phyloP scores from a whole-genome alignment of 345 rosid species.

The Populus davidiana region DNA sequence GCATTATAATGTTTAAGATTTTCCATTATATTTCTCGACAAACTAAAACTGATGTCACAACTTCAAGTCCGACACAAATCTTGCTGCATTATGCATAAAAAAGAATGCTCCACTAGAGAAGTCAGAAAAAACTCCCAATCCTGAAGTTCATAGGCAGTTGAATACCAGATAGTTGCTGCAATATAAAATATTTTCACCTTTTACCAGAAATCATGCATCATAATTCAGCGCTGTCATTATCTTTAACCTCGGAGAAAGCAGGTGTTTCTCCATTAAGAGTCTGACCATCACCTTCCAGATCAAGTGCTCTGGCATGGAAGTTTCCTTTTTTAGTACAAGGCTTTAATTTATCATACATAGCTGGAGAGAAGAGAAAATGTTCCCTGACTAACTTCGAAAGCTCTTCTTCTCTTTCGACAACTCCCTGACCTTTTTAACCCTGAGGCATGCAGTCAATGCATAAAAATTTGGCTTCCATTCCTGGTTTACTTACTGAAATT shows the following conservation, averaged over 20 bases:
- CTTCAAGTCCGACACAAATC: too few species aligned
- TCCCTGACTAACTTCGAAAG: slow-evolving; percentile 10
- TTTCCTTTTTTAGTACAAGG: neutral
- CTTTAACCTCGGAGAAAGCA: neutral
- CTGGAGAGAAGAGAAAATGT: neutral
- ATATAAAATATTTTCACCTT: too few species aligned
- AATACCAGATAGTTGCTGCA: too few species aligned
- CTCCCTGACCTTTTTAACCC: slow-evolving; percentile 25
- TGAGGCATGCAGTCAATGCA: slow-evolving; percentile 37
- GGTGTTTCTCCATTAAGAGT: neutral
- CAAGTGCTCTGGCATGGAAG: neutral
- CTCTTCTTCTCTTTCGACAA: slow-evolving; percentile 24
- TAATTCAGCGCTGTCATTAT: neutral
- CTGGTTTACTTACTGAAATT: slow-evolving; percentile 21
- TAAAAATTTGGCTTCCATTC: slow-evolving; percentile 26
- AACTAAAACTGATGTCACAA: too few species aligned
- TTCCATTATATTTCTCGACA: too few species aligned
- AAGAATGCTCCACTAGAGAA: too few species aligned
- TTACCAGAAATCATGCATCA: too few species aligned
- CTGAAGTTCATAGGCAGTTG: too few species aligned
- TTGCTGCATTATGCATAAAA: too few species aligned
- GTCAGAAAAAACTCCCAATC: too few species aligned
- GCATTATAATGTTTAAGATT: too few species aligned
- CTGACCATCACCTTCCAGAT: neutral
- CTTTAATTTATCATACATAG: neutral